Evolutionary conservation across 208 protist genomes (phyloP), one percentile per base, ranked within the genome.

Genomic region (Leptomonas seymouri): DNA sequence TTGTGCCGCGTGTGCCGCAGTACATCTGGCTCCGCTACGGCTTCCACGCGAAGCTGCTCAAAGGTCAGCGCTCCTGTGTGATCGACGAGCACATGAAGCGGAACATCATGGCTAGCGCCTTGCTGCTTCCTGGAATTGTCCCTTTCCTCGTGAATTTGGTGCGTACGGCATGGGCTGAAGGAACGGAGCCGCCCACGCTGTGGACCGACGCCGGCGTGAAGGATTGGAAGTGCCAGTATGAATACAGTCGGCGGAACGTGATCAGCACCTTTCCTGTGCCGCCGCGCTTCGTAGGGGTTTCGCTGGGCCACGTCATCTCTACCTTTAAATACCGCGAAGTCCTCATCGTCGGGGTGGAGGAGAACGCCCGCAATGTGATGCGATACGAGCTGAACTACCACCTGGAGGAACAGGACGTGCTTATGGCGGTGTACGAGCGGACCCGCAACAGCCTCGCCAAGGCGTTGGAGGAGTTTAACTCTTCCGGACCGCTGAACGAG

Each of bases 121-220:
- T 96, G 41, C 74, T 96, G 50, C 76, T 96, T 18, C 91, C 91
- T 3, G 91, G 91, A 7, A 84, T 96, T 28, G 72, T 90, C 3
- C 91, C 91, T 0, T 96, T 96, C 67, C 72, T 96, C 31, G 91
- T 96, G 30, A 96, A 96, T 61, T 65, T 96, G 20, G 83, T 94
- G 21, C 86, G 88, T 15, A 93, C 78, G 6, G 83, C 91, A 9
- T 90, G 82, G 65, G 76, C 80, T 6, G 46, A 76, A 18, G 87
- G 87, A 3, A 67, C 51, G 62, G 81, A 89, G 54, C 82, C 87
- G 36, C 48, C 76, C 18, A 57, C 73, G 21, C 58, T 93, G 27
- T 93, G 86, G 87, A 77, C 65, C 4, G 66, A 81, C 42, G 67
- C 76, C 27, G 71, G 82, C 28, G 78, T 90, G 39, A 60, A 86